Conservation (phyloP, 148 eudicot genomes). For the Rhododendron vialii region DNA sequence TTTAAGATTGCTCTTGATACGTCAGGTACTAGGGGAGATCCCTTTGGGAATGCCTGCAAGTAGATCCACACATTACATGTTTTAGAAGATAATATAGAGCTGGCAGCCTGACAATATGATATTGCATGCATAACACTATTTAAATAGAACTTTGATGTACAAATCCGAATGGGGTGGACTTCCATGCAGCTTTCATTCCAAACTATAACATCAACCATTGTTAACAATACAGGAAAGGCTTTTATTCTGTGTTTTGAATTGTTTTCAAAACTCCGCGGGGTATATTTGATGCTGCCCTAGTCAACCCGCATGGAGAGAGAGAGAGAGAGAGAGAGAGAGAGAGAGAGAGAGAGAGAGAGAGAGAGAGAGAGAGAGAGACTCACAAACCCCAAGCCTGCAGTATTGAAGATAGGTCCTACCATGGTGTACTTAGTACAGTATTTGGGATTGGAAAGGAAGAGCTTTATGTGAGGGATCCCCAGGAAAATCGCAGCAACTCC, state of each 20-base stretch:
- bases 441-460: constrained; percentile 14
- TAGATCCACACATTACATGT: no score
- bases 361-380: constrained; percentile 9
- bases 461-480: constrained; percentile 30
- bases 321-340: background rate
- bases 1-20: background rate
- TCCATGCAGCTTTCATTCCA: no score
- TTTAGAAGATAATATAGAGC: no score
- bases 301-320: background rate
- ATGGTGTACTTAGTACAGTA: constrained; percentile 26
- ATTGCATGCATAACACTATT: no score
- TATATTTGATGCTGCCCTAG: background rate
- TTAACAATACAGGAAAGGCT: background rate
- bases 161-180: no score
- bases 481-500: constrained; percentile 32
- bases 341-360: no score
- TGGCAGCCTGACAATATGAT: no score
- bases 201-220: no score
- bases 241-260: background rate
- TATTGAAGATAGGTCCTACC: constrained; percentile 20
- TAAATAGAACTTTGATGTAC: no score
- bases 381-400: constrained; percentile 42
- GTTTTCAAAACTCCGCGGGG: background rate
- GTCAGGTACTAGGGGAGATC: no score
- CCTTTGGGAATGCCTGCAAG: no score